Evolutionary conservation across 2,329 filamentous ascomycete genomes (phyloP).

Genomic region (Gaeumannomyces sp.): DNA sequence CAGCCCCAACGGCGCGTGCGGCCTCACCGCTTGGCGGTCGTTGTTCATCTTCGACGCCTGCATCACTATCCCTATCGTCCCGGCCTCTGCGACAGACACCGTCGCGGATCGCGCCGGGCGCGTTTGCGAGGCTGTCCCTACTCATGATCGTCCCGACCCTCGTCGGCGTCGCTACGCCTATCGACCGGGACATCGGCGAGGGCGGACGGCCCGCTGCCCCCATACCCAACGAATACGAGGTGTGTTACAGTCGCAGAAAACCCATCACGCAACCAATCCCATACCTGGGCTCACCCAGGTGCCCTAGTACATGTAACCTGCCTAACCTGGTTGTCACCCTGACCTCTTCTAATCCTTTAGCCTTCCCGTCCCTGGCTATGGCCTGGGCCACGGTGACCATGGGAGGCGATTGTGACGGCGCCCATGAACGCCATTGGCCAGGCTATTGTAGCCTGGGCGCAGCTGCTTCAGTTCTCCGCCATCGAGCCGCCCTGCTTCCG

Average conservation of each 20-base stretch:
- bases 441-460: constrained; percentile 63
- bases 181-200: neutral
- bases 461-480: constrained; percentile 59
- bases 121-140: neutral
- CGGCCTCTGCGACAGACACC: constrained; percentile 19
- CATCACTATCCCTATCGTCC: constrained; percentile 47
- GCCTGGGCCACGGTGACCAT: constrained; percentile 46
- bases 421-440: constrained; percentile 66
- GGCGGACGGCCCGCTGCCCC: neutral
- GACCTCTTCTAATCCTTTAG: neutral
- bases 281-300: too few relatives aligned
- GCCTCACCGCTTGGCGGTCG: constrained; percentile 46
- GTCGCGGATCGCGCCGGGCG: neutral
- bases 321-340: too few relatives aligned
- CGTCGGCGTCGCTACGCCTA: neutral
- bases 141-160: neutral
- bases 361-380: constrained; percentile 26
- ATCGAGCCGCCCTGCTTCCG: constrained; percentile 53
- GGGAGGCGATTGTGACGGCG: constrained; percentile 54
- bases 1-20: constrained; percentile 42
- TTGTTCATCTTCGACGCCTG: constrained; percentile 54
- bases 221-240: neutral
- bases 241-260: neutral
- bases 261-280: too few relatives aligned
- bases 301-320: too few relatives aligned